A percentile compares a stretch with the other conserved stretches of the same genome.
These are phyloP conservation scores for Paramecium biaurelia DNA, from an alignment of 73 alveolate genomes.

Conservation along the genomic window DNA sequence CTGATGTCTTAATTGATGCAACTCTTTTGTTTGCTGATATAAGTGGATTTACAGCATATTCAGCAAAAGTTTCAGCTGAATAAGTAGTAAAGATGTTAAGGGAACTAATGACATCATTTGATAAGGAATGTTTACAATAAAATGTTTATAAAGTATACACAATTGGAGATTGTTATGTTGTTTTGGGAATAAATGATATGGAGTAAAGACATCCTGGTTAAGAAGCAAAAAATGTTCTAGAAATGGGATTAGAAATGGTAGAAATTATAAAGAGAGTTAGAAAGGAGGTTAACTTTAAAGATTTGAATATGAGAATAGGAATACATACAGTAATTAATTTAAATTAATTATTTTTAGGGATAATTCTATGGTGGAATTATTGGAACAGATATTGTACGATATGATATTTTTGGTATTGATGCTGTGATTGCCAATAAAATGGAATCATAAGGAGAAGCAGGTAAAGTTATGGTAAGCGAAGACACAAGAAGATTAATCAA, in stretches of 20 bases:
- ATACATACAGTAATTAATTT: conserved; percentile 36
- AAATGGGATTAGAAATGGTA: conserved; percentile 60
- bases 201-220: conserved; percentile 55
- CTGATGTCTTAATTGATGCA: conserved; percentile 79
- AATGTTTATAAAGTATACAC: conserved; percentile 62
- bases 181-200: conserved; percentile 58
- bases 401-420: conserved; percentile 63
- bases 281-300: neutral
- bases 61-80: conserved; percentile 79
- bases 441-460: conserved; percentile 66
- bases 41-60: conserved; percentile 81
- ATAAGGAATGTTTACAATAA: conserved; percentile 58
- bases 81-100: conserved; percentile 80
- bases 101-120: conserved; percentile 46
- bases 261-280: conserved; percentile 48
- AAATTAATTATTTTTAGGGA: neutral
- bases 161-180: conserved; percentile 67
- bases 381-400: conserved; percentile 65
- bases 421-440: conserved; percentile 63
- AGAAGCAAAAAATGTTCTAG: conserved; percentile 58
- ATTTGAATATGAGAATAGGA: conserved; percentile 64
- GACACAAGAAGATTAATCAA: conserved; percentile 55
- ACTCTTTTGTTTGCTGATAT: conserved; percentile 89
- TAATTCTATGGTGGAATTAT: conserved; percentile 58
- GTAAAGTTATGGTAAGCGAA: conserved; percentile 59